Evolutionary conservation across 1,139 yeast species (phyloP).

Genomic region (Pichia sp.): DNA sequence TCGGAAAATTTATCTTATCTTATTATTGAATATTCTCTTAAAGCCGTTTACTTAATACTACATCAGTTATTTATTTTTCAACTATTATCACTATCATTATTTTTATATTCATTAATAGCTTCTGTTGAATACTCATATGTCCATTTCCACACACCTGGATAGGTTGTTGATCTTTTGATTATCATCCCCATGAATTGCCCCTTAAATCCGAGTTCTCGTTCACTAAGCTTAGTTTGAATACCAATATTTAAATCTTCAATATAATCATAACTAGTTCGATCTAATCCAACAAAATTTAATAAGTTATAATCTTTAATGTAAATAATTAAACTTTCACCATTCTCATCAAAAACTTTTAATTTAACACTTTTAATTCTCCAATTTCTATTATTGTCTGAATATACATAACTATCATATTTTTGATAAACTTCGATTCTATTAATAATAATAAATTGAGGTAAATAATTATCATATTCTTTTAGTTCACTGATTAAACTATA

Average conservation of each 20-base stretch:
- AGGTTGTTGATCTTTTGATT: slow-evolving; percentile 1
- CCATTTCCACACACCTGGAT: slow-evolving; percentile 9
- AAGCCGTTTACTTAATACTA: no score
- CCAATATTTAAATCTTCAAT: not conserved
- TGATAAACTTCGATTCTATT: not conserved
- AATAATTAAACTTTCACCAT: not conserved
- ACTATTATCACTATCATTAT: no score
- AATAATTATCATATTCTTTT: not conserved
- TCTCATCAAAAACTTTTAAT: slow-evolving; percentile 6
- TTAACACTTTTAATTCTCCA: not conserved
- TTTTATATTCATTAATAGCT: not conserved
- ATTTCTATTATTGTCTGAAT: not conserved
- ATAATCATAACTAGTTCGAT: not conserved
- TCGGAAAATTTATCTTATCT: no score
- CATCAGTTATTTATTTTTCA: no score
- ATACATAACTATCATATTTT: not conserved
- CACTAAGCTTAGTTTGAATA: not conserved
- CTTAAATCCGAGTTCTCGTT: not conserved
- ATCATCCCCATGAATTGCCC: slow-evolving; percentile 3
- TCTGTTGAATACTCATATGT: not conserved
- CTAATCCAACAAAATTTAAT: slow-evolving; percentile 4
- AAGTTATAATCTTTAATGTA: not conserved
- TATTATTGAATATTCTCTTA: no score
- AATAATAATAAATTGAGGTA: slow-evolving; percentile 3
- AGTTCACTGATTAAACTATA: slow-evolving; percentile 5